Evolutionary conservation across 305 asterid genomes (phyloP), one percentile per base, ranked within the genome.

Genomic region (Fraxinus latifolia): DNA sequence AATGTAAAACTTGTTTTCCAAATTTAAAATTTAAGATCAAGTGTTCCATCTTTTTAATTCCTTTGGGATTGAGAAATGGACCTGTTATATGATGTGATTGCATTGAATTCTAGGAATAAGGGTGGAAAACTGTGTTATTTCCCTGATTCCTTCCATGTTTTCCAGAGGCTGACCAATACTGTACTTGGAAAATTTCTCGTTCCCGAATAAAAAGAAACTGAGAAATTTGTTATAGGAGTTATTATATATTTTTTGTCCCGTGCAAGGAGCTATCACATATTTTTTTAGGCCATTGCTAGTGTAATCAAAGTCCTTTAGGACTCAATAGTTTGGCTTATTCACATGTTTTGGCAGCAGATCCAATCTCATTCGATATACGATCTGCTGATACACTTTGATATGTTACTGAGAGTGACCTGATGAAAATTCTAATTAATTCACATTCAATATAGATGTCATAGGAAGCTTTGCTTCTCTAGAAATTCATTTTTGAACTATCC

Each of bases 101-200:
- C 79, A 37, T 31, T 71, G 15, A 68, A 68, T 55, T 78, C 80
- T 81, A 81, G 79, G 68, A 75, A 7, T 76, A 34, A 7, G 72
- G 42, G 77, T 34, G 65, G 50, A 15, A 72, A 36, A 76, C 53
- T 77, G 21, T 76, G 19, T 27, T 17, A 27, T 67, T 23, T 67
- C 74, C 53, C 81, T 67, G 78, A 77, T 87, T 81, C 83, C 78
- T 32, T 76, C 79, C 36, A 31, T 84, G 53, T 25, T 80, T 60
- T 81, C 79, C 60, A 9, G 75, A 62, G 47, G 68, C 79, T 36
- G 44, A 44, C 23, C 55, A 53, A 67, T 70, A 60, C 55, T 72
- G 53, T 17, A 75, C 3, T 31, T 31, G 37, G 75, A 33, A 50
- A 44, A 32, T 39, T 75, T 78, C 80, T 68, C 74, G 29, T 80